A percentile compares a stretch with the other conserved stretches of the same genome.
Evolutionary conservation across 2,329 filamentous ascomycete genomes (phyloP).

Genomic region (Rhynchosporium graminicola): DNA sequence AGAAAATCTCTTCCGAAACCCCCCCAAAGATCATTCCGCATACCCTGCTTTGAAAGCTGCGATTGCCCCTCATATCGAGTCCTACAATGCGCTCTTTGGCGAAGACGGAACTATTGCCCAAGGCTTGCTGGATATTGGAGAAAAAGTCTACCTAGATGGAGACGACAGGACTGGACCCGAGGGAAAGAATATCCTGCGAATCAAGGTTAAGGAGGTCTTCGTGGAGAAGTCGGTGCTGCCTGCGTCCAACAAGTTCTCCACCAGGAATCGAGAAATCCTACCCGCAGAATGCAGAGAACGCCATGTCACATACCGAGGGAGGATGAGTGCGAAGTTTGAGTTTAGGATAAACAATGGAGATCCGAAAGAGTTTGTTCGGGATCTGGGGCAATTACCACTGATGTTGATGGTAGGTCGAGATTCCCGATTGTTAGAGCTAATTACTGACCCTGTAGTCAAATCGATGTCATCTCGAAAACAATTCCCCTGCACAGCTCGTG

Average conservation of each 20-base stretch:
- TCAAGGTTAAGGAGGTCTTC: slow-evolving; percentile 79
- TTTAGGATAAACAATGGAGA: slow-evolving; percentile 87
- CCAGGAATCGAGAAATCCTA: slow-evolving; percentile 78
- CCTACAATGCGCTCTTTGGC: slow-evolving; percentile 89
- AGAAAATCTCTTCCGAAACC: slow-evolving; percentile 85
- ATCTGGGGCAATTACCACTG: slow-evolving; percentile 85
- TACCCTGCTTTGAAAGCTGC: slow-evolving; percentile 84
- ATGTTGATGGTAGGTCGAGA: slow-evolving; percentile 75
- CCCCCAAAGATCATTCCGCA: slow-evolving; percentile 82
- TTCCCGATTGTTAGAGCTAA: slow-evolving; percentile 1
- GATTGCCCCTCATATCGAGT: slow-evolving; percentile 90
- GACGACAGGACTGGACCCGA: slow-evolving; percentile 61
- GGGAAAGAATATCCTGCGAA: slow-evolving; percentile 71
- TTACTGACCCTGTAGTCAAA: slow-evolving; percentile 63
- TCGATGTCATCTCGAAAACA: slow-evolving; percentile 84
- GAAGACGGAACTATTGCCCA: slow-evolving; percentile 72
- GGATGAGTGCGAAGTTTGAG: slow-evolving; percentile 79
- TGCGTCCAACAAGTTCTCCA: slow-evolving; percentile 77
- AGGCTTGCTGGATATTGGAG: slow-evolving; percentile 84
- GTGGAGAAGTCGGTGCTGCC: slow-evolving; percentile 82
- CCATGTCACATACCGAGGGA: slow-evolving; percentile 87
- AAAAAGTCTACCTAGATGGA: slow-evolving; percentile 83
- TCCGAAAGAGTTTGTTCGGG: slow-evolving; percentile 77
- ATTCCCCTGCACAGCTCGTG: slow-evolving; percentile 80
- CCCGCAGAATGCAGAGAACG: slow-evolving; percentile 94